Evolutionary conservation across 371 early-diverging fungal species (phyloP), one percentile per base, ranked within the genome.

Genomic region (Mycotypha africana): DNA sequence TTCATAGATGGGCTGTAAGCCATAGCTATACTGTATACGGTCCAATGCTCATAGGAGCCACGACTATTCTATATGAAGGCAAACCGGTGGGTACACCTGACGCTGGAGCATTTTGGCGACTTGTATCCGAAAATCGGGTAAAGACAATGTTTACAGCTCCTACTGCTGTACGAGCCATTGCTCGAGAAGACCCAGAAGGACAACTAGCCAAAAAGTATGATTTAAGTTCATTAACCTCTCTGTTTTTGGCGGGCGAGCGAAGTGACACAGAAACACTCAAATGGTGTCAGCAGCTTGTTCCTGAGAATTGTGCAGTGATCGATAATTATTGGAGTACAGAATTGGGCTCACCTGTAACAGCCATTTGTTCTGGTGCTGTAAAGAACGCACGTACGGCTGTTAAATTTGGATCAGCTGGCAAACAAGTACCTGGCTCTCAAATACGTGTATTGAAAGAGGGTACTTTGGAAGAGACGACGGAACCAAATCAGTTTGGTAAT

Each of bases 311-410:
- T 19, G 67, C 65, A 6, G 77, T 80, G 0, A 76, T 80, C 36
- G 97, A 97, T 61, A 89, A 93, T 45, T 97, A 89, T 65, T 97
- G 95, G 95, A 91, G 93, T 42, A 97, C 97, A 1, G 97, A 97
- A 60, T 85, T 62, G 36, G 74, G 74, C 1, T 70, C 68, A 1
- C 89, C 90, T 9, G 83, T 92, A 39, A 83, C 86, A 1, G 86
- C 82, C 0, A 76, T 84, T 0, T 84, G 83, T 48, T 68, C 78
- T 17, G 88, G 86, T 2, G 49, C 64, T 4, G 63, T 64, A 14
- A 58, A 61, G 23, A 51, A 74, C 26, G 58, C 58, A 10, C 49
- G 49, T 4, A 38, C 37, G 21, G 51, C 59, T 11, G 60, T 65
- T 31, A 64, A 65, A 38, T 55, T 70, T 33, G 88, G 88, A 16